Conservation (phyloP, 805 yeast species). For the Zygosaccharomyces bailii region DNA sequence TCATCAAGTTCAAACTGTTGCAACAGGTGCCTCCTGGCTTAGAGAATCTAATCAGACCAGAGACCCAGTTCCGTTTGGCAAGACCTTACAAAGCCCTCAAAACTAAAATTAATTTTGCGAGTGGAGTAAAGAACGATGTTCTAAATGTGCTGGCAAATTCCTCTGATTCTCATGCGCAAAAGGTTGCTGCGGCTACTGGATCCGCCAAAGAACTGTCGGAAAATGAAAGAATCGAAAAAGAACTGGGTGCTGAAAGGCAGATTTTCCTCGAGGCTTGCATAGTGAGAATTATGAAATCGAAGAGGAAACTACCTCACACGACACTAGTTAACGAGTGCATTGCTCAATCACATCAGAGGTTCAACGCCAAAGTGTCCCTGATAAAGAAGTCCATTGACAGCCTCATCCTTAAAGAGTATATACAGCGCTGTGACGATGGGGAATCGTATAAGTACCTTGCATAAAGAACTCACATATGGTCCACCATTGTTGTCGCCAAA, state of each 20-base stretch:
- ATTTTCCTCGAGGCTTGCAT: constrained; percentile 87
- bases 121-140: constrained; percentile 46
- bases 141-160: constrained; percentile 21
- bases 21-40: constrained; percentile 61
- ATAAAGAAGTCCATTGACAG: constrained; percentile 82
- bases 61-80: constrained; percentile 65
- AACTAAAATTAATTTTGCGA: constrained; percentile 74
- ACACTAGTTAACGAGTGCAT: constrained; percentile 83
- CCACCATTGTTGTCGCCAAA: not conserved
- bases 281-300: constrained; percentile 94
- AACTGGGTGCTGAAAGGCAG: constrained; percentile 82
- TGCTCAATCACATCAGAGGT: constrained; percentile 75
- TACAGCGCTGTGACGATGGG: constrained; percentile 70
- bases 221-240: constrained; percentile 65
- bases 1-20: constrained; percentile 73
- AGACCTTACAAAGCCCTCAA: constrained; percentile 82
- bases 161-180: constrained; percentile 22
- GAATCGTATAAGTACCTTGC: constrained; percentile 81
- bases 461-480: constrained; percentile 25
- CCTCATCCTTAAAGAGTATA: constrained; percentile 80
- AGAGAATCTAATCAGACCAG: constrained; percentile 48
- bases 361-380: constrained; percentile 80
- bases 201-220: constrained; percentile 48
- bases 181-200: constrained; percentile 12
- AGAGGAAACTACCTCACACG: constrained; percentile 74